Evolutionary conservation across 345 rosid genomes (phyloP), one percentile per base, ranked within the genome.

Genomic region (Hirschfeldia incana): DNA sequence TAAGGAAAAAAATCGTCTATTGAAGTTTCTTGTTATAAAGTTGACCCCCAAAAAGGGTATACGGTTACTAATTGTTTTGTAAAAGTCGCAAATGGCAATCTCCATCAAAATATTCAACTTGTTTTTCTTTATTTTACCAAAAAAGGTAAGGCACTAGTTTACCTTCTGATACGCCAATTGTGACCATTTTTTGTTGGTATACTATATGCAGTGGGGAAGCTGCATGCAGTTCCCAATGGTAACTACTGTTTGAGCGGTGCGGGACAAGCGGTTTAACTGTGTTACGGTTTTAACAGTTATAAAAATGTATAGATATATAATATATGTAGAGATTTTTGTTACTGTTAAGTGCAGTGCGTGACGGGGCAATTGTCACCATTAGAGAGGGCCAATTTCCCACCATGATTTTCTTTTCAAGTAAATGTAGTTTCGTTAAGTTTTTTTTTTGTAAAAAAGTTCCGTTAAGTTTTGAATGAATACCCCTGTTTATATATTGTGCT

Each of bases 1-100:
- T 46, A 17, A 27, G 11, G 4, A 59, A 27, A 4, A 36, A 36
- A 27, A 39, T n/a, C 66, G 27, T 63, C 71, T 28, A 64, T 51
- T 32, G 12, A 62, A 49, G 70, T 69, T 39, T 33, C 34, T 69
- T 13, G 42, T 67, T 67, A 75, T 46, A 44, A 60, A 39, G 16
- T 76, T 65, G 69, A 65, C 69, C 53, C 51, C 32, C 8, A 73
- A 44, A 39, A 4, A 1, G 37, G 44, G 0, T 7, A 4, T 21
- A 8, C 28, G 55, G 6, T 27, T 27, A 59, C 71, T 3, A 44
- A 27, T 27, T 44, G 16, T 49, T 69, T 46, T 68, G 39, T n/a
- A 68, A 32, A 53, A 53, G 44, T 53, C 44, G 27, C 63, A 61
- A 46, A 42, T 33, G 27, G 27, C 68, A 60, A 16, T 16, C 32